phyloP scores from a whole-genome alignment of 208 protist species.

The Crithidia thermophila region DNA sequence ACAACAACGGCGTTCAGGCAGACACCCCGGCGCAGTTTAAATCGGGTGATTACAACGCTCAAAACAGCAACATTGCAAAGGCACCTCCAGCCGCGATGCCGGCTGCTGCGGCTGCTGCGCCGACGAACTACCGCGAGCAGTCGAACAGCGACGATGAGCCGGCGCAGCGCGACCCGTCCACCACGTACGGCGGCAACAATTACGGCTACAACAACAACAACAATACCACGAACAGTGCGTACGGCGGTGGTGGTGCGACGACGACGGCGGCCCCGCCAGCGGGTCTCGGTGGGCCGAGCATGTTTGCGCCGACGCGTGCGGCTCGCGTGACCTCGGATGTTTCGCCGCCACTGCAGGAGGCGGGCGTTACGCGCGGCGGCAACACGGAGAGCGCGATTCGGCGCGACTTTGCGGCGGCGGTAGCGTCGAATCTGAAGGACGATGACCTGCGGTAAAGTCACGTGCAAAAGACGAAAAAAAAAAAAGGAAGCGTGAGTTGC shows the following conservation, averaged over 20 bases:
- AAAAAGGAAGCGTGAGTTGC: background rate
- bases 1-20: background rate
- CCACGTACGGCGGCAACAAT: background rate
- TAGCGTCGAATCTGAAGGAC: conserved; percentile 9
- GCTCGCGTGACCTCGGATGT: background rate
- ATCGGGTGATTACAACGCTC: too few relatives aligned
- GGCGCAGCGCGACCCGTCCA: background rate
- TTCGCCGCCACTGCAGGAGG: conserved; percentile 35
- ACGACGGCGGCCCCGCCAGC: too few relatives aligned
- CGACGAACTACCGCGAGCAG: conserved; percentile 18
- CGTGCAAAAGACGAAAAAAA: background rate
- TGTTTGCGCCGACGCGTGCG: conserved; percentile 11
- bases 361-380: conserved; percentile 20
- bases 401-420: conserved; percentile 23
- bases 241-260: background rate
- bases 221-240: background rate
- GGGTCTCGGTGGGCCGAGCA: conserved; percentile 6
- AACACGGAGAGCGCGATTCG: conserved; percentile 27
- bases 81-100: conserved; percentile 6
- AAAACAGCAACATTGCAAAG: background rate
- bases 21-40: conserved; percentile 8
- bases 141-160: conserved; percentile 13
- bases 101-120: too few relatives aligned
- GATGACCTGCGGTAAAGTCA: conserved; percentile 11
- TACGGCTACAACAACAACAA: background rate